Percentiles rank a stretch among this genome's conserved stretches.
Evolutionary conservation across 2,329 filamentous ascomycete species (phyloP).

Genomic region (Ambrosiella cleistominuta): DNA sequence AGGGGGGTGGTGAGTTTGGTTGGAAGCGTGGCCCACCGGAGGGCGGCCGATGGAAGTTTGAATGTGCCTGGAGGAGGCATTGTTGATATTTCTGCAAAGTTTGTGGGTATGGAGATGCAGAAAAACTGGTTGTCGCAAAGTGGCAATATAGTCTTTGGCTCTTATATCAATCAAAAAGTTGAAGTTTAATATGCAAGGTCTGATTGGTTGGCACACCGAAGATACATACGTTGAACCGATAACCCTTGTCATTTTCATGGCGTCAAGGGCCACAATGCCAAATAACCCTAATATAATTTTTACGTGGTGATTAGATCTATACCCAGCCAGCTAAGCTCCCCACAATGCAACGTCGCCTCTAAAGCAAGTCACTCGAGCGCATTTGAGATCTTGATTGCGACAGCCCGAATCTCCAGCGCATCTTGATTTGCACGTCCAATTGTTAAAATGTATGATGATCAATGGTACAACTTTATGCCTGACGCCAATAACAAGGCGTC

Average conservation of each 20-base stretch:
- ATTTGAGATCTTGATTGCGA: background rate
- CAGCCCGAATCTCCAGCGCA: background rate
- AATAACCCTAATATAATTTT: background rate
- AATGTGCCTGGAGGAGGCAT: constrained; percentile 6
- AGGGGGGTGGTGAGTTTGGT: background rate
- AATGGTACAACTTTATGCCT: constrained; percentile 65
- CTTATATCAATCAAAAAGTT: background rate
- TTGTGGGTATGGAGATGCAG: background rate
- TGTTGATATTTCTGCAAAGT: background rate
- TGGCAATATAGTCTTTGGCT: background rate
- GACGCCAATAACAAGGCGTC: constrained; percentile 34
- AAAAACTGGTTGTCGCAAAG: background rate
- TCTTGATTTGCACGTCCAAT: background rate
- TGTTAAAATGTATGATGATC: constrained; percentile 58
- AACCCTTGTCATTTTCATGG: background rate
- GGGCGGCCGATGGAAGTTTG: constrained; percentile 3
- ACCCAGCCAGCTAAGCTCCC: background rate
- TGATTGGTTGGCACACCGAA: background rate
- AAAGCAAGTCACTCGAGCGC: background rate
- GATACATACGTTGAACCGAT: background rate
- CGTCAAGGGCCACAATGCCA: background rate
- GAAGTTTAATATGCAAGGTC: background rate
- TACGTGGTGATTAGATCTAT: constrained; percentile 7
- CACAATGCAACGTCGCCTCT: constrained; percentile 12
- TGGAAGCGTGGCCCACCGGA: constrained; percentile 5